phyloP scores from a whole-genome alignment of 2,329 filamentous ascomycete genomes.

The Colletotrichum sp. region DNA sequence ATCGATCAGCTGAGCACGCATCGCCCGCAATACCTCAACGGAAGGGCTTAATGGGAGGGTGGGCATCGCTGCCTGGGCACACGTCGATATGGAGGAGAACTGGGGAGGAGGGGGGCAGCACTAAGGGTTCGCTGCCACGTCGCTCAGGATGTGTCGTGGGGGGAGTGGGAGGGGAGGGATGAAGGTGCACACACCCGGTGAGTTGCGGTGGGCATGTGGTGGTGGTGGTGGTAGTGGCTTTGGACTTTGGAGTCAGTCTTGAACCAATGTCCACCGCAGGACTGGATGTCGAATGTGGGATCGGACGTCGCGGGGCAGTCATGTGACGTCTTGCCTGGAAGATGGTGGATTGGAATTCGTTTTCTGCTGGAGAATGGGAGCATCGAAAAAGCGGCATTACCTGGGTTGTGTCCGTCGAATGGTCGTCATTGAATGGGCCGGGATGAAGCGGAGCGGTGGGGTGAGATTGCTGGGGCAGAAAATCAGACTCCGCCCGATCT shows the following conservation, averaged over 20 bases:
- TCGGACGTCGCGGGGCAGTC: conserved; percentile 17
- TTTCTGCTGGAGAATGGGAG: neutral
- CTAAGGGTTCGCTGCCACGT: conserved; percentile 19
- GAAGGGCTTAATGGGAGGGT: neutral
- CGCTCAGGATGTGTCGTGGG: conserved; percentile 6
- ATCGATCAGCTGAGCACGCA: neutral
- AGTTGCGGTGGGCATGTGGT: neutral
- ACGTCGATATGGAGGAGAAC: neutral
- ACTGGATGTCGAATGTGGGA: neutral
- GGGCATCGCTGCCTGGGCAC: neutral
- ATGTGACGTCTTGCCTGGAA: conserved; percentile 13
- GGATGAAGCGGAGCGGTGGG: neutral
- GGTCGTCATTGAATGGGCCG: neutral
- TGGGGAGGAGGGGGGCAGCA: neutral
- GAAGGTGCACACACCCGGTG: neutral
- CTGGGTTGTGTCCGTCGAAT: neutral
- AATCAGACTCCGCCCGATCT: conserved; percentile 6
- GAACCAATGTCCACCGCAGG: neutral
- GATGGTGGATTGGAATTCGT: neutral
- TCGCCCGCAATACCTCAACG: neutral
- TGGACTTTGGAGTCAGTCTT: neutral
- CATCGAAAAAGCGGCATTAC: neutral
- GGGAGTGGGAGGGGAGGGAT: neutral
- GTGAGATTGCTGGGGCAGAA: neutral
- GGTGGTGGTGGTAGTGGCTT: neutral